These are phyloP conservation scores for Aspergillus tamarii DNA, from an alignment of 2,329 filamentous ascomycete genomes.

Conservation along the genomic window DNA sequence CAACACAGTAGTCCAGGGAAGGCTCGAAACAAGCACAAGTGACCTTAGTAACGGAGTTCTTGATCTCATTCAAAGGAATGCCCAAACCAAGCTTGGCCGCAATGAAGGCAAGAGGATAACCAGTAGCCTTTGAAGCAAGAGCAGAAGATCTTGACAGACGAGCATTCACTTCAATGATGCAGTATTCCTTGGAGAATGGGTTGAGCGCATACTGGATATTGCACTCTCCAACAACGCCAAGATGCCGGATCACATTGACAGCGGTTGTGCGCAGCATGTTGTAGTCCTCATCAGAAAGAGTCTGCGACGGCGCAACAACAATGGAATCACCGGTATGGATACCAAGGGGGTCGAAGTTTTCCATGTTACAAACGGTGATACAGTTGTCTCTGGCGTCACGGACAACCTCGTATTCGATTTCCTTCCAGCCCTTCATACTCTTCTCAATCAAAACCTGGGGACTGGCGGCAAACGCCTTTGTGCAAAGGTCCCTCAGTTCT, in stretches of 20 bases:
- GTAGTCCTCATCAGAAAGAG: constrained; percentile 95
- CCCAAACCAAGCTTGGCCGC: constrained; percentile 94
- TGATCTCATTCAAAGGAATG: constrained; percentile 94
- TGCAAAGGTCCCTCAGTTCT: constrained; percentile 83
- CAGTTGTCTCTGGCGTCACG: constrained; percentile 96
- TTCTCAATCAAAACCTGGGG: constrained; percentile 95
- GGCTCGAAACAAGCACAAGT: constrained; percentile 98
- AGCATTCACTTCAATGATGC: constrained; percentile 98
- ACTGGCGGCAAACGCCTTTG: constrained; percentile 91
- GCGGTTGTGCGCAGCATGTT: constrained; percentile 98
- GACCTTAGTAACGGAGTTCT: constrained; percentile 91
- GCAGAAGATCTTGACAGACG: constrained; percentile 94
- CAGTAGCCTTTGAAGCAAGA: constrained; percentile 93
- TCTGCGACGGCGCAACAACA: constrained; percentile 95
- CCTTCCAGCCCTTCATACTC: constrained; percentile 99
- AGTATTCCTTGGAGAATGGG: constrained; percentile 93
- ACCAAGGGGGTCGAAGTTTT: constrained; percentile 97
- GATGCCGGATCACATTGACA: constrained; percentile 93
- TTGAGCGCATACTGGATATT: constrained; percentile 99
- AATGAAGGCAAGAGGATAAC: constrained; percentile 94
- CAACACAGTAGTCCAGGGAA: constrained; percentile 95
- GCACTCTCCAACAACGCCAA: constrained; percentile 97
- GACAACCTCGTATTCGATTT: constrained; percentile 98
- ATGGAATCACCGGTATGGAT: constrained; percentile 99
- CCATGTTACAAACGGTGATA: constrained; percentile 99